A percentile compares a stretch with the other conserved stretches of the same genome.
phyloP scores from a whole-genome alignment of 768 basidiomycete genomes.

The Boletus subcaerulescens region DNA sequence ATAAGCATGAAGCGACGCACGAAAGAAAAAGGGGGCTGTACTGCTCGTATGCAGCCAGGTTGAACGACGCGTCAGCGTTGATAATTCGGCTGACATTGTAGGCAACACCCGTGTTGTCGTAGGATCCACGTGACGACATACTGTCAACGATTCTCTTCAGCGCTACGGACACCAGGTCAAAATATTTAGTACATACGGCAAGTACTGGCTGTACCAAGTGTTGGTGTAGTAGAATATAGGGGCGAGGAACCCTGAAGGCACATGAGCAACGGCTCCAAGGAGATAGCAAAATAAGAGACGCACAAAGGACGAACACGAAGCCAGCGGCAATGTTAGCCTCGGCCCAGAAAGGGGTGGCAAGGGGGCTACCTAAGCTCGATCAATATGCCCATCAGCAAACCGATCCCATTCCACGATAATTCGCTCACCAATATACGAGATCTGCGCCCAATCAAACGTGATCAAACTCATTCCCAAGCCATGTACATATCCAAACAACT shows the following conservation, averaged over 20 bases:
- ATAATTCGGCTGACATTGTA: constrained; percentile 63
- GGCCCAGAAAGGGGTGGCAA: constrained; percentile 83
- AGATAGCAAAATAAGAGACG: constrained; percentile 34
- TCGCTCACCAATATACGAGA: constrained; percentile 33
- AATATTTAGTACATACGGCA: constrained; percentile 42
- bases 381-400: background rate
- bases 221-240: constrained; percentile 71
- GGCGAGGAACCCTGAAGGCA: constrained; percentile 46
- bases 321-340: constrained; percentile 65
- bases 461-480: constrained; percentile 68
- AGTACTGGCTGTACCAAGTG: constrained; percentile 52
- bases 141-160: constrained; percentile 18
- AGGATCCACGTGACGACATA: constrained; percentile 64
- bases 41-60: constrained; percentile 48
- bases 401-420: background rate
- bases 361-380: constrained; percentile 39
- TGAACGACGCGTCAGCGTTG: constrained; percentile 52
- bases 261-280: constrained; percentile 51
- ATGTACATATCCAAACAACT: constrained; percentile 61
- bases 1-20: constrained; percentile 7
- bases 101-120: constrained; percentile 53
- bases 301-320: constrained; percentile 69
- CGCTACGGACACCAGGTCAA: background rate
- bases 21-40: constrained; percentile 67
- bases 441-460: constrained; percentile 82